phyloP scores from a whole-genome alignment of 306 rosid species.

The Corylus avellana region DNA sequence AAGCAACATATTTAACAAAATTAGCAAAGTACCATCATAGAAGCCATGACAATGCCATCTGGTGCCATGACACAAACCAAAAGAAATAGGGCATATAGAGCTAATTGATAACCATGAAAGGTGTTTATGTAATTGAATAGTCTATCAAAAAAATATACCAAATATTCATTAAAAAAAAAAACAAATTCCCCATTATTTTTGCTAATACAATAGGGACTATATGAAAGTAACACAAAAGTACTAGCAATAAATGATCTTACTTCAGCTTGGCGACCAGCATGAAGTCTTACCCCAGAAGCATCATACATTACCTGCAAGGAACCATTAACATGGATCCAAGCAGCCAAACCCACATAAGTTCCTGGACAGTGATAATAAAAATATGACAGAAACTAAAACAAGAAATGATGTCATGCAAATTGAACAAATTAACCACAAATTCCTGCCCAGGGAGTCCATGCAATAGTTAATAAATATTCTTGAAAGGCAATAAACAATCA shows the following conservation, averaged over 20 bases:
- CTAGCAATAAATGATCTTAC: constrained; percentile 42
- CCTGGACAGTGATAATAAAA: background rate
- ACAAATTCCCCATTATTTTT: background rate
- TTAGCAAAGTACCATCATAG: background rate
- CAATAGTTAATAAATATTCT: background rate
- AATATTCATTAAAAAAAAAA: background rate
- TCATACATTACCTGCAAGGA: constrained; percentile 87
- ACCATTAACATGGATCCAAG: background rate
- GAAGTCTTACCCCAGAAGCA: constrained; percentile 95
- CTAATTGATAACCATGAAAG: background rate
- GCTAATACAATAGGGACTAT: background rate
- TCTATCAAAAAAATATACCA: background rate
- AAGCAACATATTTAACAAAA: constrained; percentile 2
- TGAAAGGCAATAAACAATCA: background rate
- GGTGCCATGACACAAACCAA: background rate
- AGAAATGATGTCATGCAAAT: background rate
- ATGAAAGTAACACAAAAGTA: background rate
- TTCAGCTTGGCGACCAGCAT: constrained; percentile 98
- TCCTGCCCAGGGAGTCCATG: background rate
- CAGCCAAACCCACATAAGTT: background rate
- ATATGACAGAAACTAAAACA: background rate
- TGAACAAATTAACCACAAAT: background rate
- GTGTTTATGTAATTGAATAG: background rate
- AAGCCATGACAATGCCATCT: background rate
- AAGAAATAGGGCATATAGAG: background rate